Conservation (phyloP, 768 basidiomycete species). For the Rhizopogon vinicolor region DNA sequence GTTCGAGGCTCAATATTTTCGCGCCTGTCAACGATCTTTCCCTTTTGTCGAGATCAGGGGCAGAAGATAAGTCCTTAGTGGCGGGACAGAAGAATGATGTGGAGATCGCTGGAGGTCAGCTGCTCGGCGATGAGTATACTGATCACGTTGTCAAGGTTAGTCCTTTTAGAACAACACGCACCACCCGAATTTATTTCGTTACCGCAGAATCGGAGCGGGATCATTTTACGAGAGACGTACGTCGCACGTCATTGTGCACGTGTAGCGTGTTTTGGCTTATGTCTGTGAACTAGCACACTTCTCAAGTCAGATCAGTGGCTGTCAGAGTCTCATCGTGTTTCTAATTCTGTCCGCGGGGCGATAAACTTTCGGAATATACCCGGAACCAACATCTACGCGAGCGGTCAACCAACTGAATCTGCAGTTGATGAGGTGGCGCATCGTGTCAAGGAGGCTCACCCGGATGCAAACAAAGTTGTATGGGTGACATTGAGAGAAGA, state of each 20-base stretch:
- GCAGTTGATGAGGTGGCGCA: constrained; percentile 80
- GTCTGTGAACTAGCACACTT: constrained; percentile 50
- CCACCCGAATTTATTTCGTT: not conserved
- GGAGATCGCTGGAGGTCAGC: constrained; percentile 73
- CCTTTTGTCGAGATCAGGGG: constrained; percentile 65
- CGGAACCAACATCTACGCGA: constrained; percentile 78
- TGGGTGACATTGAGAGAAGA: constrained; percentile 96
- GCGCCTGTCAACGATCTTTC: constrained; percentile 88
- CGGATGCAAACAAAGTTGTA: constrained; percentile 57
- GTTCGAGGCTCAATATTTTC: constrained; percentile 85
- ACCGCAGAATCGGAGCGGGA: constrained; percentile 82
- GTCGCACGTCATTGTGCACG: constrained; percentile 17
- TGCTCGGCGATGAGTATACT: constrained; percentile 93
- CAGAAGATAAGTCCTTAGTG: constrained; percentile 50
- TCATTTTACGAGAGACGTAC: constrained; percentile 87
- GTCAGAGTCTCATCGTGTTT: constrained; percentile 61
- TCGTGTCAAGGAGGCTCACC: constrained; percentile 56
- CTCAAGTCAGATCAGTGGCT: constrained; percentile 94
- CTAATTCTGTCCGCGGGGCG: constrained; percentile 79
- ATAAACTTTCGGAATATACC: constrained; percentile 90
- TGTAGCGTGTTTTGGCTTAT: not conserved
- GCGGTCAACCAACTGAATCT: constrained; percentile 86
- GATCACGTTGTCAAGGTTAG: constrained; percentile 86
- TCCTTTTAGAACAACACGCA: not conserved
- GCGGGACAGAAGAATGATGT: constrained; percentile 72